Percentiles rank a stretch among this genome's conserved stretches.
Conservation (phyloP, 2,329 filamentous ascomycete genomes). For the Seiridium cupressi region DNA sequence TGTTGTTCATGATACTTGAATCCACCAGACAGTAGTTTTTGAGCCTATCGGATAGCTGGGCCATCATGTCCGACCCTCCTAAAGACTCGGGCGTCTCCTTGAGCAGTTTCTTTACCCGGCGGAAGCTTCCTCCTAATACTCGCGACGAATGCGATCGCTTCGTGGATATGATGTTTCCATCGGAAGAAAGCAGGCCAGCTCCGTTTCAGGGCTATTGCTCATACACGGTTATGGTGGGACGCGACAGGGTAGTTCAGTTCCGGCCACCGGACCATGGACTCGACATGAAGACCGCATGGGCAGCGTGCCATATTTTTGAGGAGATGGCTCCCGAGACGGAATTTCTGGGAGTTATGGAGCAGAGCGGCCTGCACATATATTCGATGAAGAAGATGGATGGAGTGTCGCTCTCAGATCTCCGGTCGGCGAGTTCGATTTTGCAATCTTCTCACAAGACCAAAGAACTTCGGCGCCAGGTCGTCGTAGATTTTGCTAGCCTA, state of each 20-base stretch:
- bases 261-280: slow-evolving; percentile 41
- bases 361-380: slow-evolving; percentile 35
- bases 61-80: too few species aligned
- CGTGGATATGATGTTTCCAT: slow-evolving; percentile 26
- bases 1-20: neutral
- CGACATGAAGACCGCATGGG: slow-evolving; percentile 32
- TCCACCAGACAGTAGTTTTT: slow-evolving; percentile 14
- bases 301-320: slow-evolving; percentile 39
- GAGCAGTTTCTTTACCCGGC: slow-evolving; percentile 26
- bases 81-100: slow-evolving; percentile 24
- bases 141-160: slow-evolving; percentile 31
- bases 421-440: slow-evolving; percentile 4
- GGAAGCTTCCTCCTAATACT: slow-evolving; percentile 19
- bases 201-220: slow-evolving; percentile 51
- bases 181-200: slow-evolving; percentile 28
- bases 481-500: slow-evolving; percentile 40
- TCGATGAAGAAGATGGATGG: slow-evolving; percentile 40
- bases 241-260: slow-evolving; percentile 45
- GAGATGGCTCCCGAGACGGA: slow-evolving; percentile 39
- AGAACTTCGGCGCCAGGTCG: slow-evolving; percentile 26
- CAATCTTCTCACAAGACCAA: slow-evolving; percentile 1
- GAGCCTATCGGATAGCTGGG: neutral
- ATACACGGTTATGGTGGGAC: slow-evolving; percentile 42
- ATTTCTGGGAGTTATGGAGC: slow-evolving; percentile 32
- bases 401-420: slow-evolving; percentile 34